Base-by-base conservation (phyloP, 495 filamentous ascomycete species). In the Tetracladium marchalianum region DNA sequence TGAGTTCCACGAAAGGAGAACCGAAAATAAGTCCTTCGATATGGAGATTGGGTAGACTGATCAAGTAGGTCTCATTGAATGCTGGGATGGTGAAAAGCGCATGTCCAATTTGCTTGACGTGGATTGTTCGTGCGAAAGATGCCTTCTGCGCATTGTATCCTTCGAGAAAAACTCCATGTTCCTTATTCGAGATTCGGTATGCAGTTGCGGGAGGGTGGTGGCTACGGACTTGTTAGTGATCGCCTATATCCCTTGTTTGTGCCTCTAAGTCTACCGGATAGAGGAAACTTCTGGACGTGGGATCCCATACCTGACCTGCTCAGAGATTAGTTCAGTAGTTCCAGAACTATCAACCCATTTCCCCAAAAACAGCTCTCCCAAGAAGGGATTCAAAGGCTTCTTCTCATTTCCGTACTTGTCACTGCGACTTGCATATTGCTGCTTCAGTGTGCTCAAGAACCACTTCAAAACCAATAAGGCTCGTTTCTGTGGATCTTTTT, bases 141-240 rank as follows among this genome's bases (percentile, higher is more conserved):
- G 92, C 92, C 62, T 96, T 97, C 62, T 97, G 93, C 15, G 85
- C 93, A 58, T 97, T 97, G 68, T 97, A 99, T 48, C 92, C 92
- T 74, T 96, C 79, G 4, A 99, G 73, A 66, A 82, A 80, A 27
- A 99, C 78, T 19, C 87, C 85, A 47, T 90, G 77, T 48, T 89
- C 77, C 16, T 82, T 65, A 62, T 99, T 97, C 60, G 75, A 81
- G 57, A 99, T 96, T 43, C 78, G 80, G 63, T 99, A 99, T 5
- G 90, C 93, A 4, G 92, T 99, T 22, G 88, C 90, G 11, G 93
- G 92, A 15, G 92, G 92, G 55, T 99, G 93, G 56, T 97, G 92
- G 67, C 89, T 95, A 47, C 61, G 34, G 95, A 78, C 56, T 95
- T 90, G 54, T 90, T 90, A 64, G 87, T 94, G 70, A 95, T 95